phyloP scores from a whole-genome alignment of 2,329 filamentous ascomycete genomes.

The Phaeosphaeriaceae sp. region DNA sequence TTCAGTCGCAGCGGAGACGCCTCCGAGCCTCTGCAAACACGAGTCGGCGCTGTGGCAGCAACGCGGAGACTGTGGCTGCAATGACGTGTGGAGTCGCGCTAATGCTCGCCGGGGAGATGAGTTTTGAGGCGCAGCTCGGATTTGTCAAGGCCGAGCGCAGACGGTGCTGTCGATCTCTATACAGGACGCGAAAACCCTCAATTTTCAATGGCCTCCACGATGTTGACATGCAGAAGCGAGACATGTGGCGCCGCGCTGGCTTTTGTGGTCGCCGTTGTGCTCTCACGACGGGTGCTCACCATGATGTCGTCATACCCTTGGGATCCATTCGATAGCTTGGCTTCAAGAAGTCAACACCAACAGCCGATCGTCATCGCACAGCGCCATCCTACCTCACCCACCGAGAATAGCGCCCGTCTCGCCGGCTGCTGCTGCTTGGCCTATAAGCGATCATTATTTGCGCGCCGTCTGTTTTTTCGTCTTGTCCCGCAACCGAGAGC shows the following conservation, averaged over 20 bases:
- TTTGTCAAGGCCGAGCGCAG: conserved; percentile 17
- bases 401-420: conserved; percentile 11
- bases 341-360: conserved; percentile 8
- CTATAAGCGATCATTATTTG: conserved; percentile 8
- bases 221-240: neutral
- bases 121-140: conserved; percentile 23
- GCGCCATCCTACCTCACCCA: conserved; percentile 9
- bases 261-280: neutral
- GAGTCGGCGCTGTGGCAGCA: conserved; percentile 12
- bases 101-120: conserved; percentile 6
- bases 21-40: conserved; percentile 11
- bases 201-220: neutral
- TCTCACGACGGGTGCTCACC: neutral
- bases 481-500: conserved; percentile 1
- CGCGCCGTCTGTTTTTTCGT: conserved; percentile 3
- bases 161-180: conserved; percentile 24
- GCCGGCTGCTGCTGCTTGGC: conserved; percentile 8
- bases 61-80: conserved; percentile 19
- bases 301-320: conserved; percentile 27
- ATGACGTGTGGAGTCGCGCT: conserved; percentile 26
- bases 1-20: conserved; percentile 4
- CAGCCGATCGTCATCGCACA: conserved; percentile 23
- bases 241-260: neutral
- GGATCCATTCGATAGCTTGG: conserved; percentile 7
- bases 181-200: neutral